Evolutionary conservation across 2,329 filamentous ascomycete species (phyloP), one percentile per base, ranked within the genome.

Genomic region (Pseudovirgaria hyperparasitica): DNA sequence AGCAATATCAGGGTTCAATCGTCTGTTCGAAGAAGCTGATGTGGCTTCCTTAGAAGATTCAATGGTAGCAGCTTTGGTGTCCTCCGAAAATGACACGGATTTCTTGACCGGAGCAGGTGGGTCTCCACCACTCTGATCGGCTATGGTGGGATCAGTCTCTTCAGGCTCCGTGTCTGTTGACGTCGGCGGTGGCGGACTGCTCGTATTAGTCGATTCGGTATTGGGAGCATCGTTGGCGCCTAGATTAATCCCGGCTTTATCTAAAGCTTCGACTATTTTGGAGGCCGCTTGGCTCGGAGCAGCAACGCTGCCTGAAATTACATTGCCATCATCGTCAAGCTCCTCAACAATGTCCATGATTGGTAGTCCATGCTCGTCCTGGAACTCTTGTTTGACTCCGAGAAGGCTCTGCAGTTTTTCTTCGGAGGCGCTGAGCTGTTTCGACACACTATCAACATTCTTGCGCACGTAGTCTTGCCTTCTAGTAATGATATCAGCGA

Each of bases 271-370:
- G 10, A 80, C 50, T 4, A 94, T 61, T 38, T 80, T 70, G 6
- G 72, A 62, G 11, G 79, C 70, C 9, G 67, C 60, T 27, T 77
- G 70, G 5, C 76, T 77, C 0, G 84, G 78, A n/a, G 57, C 52
- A 4, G 46, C 48, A 14, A 63, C 39, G 2, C 47, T 54, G 37
- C 55, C 57, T 2, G 58, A 80, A 26, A 93, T 54, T 4, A 96
- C 69, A 43, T 92, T 90, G 30, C 76, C 90, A 8, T 92, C 72
- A 6, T 94, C 86, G 45, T 96, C 90, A 14, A 96, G 62, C 57
- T 92, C 74, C 54, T 98, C 90, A 29, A 84, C 64, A 38, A 98
- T 96, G 42, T 96, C 90, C 17, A 80, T 86, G 32, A 96, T 70
- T 1, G 85, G 81, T 27, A 85, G 60, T 1, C 74, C 76, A 9